Evolutionary conservation across 139 green algal species (phyloP), one percentile per base, ranked within the genome.

Genomic region (Tetratostichococcus sp.): DNA sequence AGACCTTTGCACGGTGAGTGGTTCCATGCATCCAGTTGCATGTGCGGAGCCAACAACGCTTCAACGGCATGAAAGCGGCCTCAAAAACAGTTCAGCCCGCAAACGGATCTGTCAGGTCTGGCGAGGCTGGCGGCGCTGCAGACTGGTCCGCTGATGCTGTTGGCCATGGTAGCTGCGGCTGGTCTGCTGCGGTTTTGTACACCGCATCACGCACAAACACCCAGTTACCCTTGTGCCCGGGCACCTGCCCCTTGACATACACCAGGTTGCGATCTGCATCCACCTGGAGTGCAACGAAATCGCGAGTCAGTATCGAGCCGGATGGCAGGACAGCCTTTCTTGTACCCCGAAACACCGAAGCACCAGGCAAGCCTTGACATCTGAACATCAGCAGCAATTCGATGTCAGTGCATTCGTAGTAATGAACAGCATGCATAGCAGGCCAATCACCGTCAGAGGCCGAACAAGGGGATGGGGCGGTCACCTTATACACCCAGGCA

Each of bases 211-310:
- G 82, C 22, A 98, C 72, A 21, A 80, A 67, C 35, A 98, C 87
- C 74, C 89, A 93, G 67, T 88, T 90, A 30, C 94, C 94, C 30
- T 82, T 83, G 50, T 93, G 91, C 0, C 94, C 94, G 0, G 93
- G 94, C 25, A 99, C 90, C 79, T 97, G 91, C 0, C 96, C 96
- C n/a, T 78, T 77, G 1, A 99, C 88, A 79, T 93, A 99, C 34
- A 99, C 33, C 67, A 99, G 86, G 82, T 97, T 97, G 34, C 94
- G 84, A 0, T 71, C 69, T 0, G 95, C 82, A 80, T 99, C 96
- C n/a, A 99, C 90, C 83, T 96, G 89, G 75, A 87, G 76, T 28
- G 75, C 66, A 72, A 43, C 50, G 17, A 8, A 62, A 26, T 8
- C 50, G 50, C 11, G 14, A 62, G 50, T 4, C 17, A 62, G 39